Evolutionary conservation across 2,329 filamentous ascomycete genomes (phyloP).

Genomic region (Clarireedia monteithiana): DNA sequence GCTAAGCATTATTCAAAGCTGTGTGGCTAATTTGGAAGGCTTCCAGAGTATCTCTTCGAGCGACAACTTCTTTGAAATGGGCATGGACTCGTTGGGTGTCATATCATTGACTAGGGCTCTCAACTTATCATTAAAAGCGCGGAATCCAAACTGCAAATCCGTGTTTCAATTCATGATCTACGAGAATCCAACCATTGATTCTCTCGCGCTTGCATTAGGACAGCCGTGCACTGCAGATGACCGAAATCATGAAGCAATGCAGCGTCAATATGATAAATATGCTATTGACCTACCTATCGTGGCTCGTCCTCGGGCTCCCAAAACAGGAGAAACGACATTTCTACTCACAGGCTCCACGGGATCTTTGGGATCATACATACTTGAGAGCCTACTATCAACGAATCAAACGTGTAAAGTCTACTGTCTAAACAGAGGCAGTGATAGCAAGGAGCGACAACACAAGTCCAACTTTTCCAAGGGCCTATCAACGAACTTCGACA

Average conservation of each 20-base stretch:
- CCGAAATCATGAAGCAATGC: not conserved
- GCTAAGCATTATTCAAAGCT: not conserved
- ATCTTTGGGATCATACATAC: constrained; percentile 39
- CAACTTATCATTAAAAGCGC: not conserved
- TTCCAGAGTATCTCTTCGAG: not conserved
- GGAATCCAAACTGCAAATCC: not conserved
- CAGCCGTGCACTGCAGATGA: not conserved
- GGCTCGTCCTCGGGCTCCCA: not conserved
- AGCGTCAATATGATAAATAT: not conserved
- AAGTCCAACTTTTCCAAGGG: not conserved
- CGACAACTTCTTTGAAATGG: constrained; percentile 4
- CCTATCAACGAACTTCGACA: constrained; percentile 14
- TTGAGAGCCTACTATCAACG: constrained; percentile 31
- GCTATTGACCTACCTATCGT: not conserved
- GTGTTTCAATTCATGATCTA: not conserved
- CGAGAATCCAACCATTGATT: not conserved
- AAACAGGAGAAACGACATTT: constrained; percentile 5
- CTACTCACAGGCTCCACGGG: constrained; percentile 42
- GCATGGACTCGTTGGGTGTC: constrained; percentile 10
- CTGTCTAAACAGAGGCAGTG: constrained; percentile 38
- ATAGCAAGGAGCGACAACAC: constrained; percentile 11
- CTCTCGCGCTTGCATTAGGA: not conserved
- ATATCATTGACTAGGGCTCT: not conserved
- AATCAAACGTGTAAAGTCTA: constrained; percentile 34
- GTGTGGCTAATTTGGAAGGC: not conserved